phyloP scores from a whole-genome alignment of 192 early-diverging fungal species.

The Chytriomyces confervae region DNA sequence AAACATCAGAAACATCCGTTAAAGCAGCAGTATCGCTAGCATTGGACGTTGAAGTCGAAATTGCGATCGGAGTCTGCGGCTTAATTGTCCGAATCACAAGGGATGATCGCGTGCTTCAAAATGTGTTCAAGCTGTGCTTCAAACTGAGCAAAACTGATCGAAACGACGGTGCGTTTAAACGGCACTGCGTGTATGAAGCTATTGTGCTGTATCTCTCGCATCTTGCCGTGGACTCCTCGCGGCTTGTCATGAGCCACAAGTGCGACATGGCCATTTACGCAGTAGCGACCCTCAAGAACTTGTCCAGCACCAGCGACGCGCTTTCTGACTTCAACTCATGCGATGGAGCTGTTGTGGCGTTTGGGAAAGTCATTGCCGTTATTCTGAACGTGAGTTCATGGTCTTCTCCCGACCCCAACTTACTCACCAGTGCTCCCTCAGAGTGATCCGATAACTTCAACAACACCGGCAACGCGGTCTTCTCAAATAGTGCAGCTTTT shows the following conservation, averaged over 20 bases:
- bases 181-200: slow-evolving; percentile 7
- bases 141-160: slow-evolving; percentile 48
- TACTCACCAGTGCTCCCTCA: not conserved
- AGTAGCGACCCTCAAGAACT: slow-evolving; percentile 2
- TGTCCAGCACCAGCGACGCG: slow-evolving; percentile 4
- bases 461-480: not conserved
- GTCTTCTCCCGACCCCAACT: not conserved
- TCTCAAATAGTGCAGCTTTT: slow-evolving; percentile 36
- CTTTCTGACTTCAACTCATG: not conserved
- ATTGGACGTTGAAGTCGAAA: slow-evolving; percentile 23
- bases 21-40: not conserved
- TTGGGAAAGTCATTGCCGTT: not conserved
- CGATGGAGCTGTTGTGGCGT: not conserved
- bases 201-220: slow-evolving; percentile 11
- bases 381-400: slow-evolving; percentile 7
- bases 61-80: slow-evolving; percentile 45
- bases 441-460: slow-evolving; percentile 1
- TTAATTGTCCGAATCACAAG: slow-evolving; percentile 41
- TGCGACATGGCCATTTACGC: slow-evolving; percentile 33
- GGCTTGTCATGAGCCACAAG: slow-evolving; percentile 9
- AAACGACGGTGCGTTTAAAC: slow-evolving; percentile 42
- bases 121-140: slow-evolving; percentile 46
- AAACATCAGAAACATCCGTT: not conserved
- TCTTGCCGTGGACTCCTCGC: not conserved
- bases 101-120: slow-evolving; percentile 42